Conservation (phyloP, 306 rosid genomes). For the Inga laurina region DNA sequence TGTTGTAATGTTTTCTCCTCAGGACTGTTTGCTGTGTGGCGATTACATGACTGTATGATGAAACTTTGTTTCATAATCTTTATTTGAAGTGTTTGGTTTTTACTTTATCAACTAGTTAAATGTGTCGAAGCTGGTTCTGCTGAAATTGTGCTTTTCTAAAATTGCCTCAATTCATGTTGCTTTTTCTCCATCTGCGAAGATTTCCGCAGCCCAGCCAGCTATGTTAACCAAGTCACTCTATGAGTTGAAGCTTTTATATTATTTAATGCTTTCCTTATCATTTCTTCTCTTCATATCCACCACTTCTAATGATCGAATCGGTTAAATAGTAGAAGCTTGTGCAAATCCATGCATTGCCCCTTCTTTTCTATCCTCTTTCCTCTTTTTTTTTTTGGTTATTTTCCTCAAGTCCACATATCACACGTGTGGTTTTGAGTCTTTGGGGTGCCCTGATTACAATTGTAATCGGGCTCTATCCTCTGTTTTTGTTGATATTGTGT, state of each 20-base stretch:
- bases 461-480: neutral
- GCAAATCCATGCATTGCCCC: slow-evolving; percentile 12
- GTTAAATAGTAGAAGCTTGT: neutral
- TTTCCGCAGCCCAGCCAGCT: neutral
- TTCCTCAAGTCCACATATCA: no score
- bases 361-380: neutral
- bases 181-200: slow-evolving; percentile 16
- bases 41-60: slow-evolving; percentile 43
- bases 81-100: slow-evolving; percentile 27
- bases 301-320: neutral
- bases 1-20: slow-evolving; percentile 65
- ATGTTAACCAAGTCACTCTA: slow-evolving; percentile 3
- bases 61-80: slow-evolving; percentile 34
- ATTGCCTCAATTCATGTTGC: slow-evolving; percentile 18
- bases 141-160: slow-evolving; percentile 15
- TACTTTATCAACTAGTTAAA: slow-evolving; percentile 24
- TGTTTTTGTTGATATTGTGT: neutral
- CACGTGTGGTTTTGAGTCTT: no score
- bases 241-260: slow-evolving; percentile 13
- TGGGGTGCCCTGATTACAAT: no score
- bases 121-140: slow-evolving; percentile 32
- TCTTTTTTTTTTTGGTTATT: neutral
- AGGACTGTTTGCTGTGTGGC: slow-evolving; percentile 46
- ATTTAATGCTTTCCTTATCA: slow-evolving; percentile 4
- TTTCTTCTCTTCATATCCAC: neutral